A percentile compares a stretch with the other conserved stretches of the same genome.
Conservation (phyloP, 345 rosid species). For the Mercurialis annua region DNA sequence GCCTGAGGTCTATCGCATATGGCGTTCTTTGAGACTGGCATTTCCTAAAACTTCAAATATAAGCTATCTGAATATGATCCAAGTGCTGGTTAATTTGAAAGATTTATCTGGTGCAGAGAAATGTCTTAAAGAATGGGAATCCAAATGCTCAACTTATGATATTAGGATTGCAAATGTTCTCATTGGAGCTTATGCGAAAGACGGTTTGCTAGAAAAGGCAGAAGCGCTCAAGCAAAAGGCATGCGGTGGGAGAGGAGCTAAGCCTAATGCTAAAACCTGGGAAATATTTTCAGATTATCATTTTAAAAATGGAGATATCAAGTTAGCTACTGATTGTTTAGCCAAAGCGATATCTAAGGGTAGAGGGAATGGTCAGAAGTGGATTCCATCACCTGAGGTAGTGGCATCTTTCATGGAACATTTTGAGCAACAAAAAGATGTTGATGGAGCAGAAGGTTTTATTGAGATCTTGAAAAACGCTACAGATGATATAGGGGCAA, state of each 20-base stretch:
- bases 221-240: conserved; percentile 66
- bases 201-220: conserved; percentile 60
- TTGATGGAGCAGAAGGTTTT: conserved; percentile 77
- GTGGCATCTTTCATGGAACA: conserved; percentile 52
- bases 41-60: conserved; percentile 66
- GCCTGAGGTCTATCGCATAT: conserved; percentile 74
- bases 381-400: conserved; percentile 69
- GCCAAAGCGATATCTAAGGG: conserved; percentile 62
- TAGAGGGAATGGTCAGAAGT: conserved; percentile 66
- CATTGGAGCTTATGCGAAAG: conserved; percentile 63
- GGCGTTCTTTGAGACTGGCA: conserved; percentile 91
- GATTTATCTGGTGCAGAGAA: conserved; percentile 92
- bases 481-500: conserved; percentile 48
- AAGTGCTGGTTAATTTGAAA: conserved; percentile 74
- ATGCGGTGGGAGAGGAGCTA: conserved; percentile 52
- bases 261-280: conserved; percentile 83
- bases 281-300: conserved; percentile 66
- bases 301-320: conserved; percentile 48
- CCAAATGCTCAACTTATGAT: conserved; percentile 61
- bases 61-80: conserved; percentile 89
- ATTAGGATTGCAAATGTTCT: conserved; percentile 67
- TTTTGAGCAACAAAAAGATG: conserved; percentile 71
- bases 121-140: conserved; percentile 84
- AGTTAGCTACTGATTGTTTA: conserved; percentile 58
- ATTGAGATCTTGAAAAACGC: conserved; percentile 71